Conservation (phyloP, 2,329 filamentous ascomycete genomes). For the Fusarium clavum region DNA sequence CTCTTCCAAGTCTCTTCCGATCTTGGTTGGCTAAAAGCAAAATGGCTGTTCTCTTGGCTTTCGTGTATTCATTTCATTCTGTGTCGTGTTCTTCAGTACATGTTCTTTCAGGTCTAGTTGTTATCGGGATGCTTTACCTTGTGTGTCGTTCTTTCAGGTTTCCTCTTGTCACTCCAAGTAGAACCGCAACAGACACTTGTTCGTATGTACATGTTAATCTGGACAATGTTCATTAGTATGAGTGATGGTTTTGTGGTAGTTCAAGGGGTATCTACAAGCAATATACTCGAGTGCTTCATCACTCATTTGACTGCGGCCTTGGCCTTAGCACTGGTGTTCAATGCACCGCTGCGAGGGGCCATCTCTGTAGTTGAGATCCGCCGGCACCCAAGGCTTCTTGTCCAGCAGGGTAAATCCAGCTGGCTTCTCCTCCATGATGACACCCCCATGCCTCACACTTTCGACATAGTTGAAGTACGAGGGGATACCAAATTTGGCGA, state of each 20-base stretch:
- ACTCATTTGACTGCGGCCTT: background rate
- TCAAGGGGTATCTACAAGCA: background rate
- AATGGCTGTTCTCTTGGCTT: background rate
- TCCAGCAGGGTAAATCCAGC: background rate
- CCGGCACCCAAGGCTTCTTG: background rate
- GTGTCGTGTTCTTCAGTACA: background rate
- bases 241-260: background rate
- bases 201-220: background rate
- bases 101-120: background rate
- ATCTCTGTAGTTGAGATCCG: background rate
- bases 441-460: background rate
- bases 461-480: background rate
- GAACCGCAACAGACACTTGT: background rate
- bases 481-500: background rate
- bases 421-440: slow-evolving; percentile 6
- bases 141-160: background rate
- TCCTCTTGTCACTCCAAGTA: background rate
- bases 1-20: background rate
- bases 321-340: background rate
- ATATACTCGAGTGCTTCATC: background rate
- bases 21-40: background rate
- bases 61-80: background rate
- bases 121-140: background rate
- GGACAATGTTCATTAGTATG: background rate
- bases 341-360: background rate